Conservation (phyloP, 139 green algal species). For the Mychonastes homosphaera region DNA sequence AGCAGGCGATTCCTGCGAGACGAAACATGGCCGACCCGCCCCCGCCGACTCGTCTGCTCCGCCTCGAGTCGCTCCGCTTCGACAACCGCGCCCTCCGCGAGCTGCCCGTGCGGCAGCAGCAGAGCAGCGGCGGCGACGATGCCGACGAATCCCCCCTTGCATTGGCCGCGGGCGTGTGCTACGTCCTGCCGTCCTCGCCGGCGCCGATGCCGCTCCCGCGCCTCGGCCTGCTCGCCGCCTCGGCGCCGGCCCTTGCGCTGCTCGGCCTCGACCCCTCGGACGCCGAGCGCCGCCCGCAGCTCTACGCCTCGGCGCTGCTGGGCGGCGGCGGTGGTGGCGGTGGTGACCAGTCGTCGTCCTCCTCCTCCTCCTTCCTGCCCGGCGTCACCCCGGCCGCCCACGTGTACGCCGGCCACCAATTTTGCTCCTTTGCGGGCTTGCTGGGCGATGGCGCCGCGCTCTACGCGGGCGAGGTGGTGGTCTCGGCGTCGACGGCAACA, state of each 20-base stretch:
- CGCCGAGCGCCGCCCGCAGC: background rate
- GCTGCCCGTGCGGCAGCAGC: conserved; percentile 21
- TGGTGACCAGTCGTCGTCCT: background rate
- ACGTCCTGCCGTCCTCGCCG: conserved; percentile 22
- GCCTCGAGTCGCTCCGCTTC: conserved; percentile 28
- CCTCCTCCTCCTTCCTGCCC: background rate
- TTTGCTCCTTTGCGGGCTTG: conserved; percentile 49
- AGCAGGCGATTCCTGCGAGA: too few species aligned
- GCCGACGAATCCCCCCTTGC: too few species aligned
- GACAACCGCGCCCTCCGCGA: conserved; percentile 24
- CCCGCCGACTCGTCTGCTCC: too few species aligned
- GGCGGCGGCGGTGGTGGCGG: background rate
- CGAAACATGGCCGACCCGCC: too few species aligned
- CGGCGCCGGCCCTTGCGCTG: conserved; percentile 29
- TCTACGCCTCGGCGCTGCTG: background rate
- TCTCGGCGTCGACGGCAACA: background rate
- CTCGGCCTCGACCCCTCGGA: conserved; percentile 29
- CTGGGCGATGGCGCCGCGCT: conserved; percentile 52
- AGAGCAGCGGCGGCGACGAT: too few species aligned
- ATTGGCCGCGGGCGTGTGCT: background rate
- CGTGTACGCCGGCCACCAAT: conserved; percentile 21
- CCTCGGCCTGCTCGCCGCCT: conserved; percentile 31
- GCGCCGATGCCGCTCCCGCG: conserved; percentile 24
- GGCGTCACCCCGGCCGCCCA: background rate
- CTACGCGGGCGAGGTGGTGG: conserved; percentile 42